These are phyloP conservation scores for Platismatia glauca DNA, from an alignment of 495 filamentous ascomycete species.

Conservation along the genomic window DNA sequence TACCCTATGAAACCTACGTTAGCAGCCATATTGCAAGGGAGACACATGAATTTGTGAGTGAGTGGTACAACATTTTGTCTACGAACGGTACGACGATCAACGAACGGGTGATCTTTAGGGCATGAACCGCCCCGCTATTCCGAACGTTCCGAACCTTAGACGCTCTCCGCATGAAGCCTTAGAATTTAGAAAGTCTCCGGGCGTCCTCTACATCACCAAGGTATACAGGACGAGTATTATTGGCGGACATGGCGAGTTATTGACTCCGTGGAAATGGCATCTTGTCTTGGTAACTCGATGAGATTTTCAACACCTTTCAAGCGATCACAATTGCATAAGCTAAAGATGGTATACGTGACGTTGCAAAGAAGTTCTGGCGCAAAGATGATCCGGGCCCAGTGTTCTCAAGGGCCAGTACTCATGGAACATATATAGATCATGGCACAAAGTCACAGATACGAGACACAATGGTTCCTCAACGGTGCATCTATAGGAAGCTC, in stretches of 20 bases:
- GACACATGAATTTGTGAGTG: not conserved
- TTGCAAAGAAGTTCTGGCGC: not conserved
- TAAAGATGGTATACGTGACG: not conserved
- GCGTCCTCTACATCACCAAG: not conserved
- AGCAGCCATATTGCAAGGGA: slow-evolving; percentile 1
- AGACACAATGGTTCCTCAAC: not conserved
- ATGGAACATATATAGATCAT: not conserved
- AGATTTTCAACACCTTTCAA: not conserved
- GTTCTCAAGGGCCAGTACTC: not conserved
- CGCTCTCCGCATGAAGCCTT: not conserved
- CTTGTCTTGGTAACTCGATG: not conserved
- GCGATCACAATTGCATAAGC: not conserved
- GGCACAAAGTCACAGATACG: not conserved
- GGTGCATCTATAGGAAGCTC: not conserved
- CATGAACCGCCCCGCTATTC: too few relatives aligned
- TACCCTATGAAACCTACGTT: not conserved
- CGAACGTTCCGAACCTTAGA: too few relatives aligned
- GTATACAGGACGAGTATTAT: not conserved
- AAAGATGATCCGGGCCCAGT: not conserved
- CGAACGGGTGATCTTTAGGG: not conserved
- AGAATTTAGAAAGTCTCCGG: not conserved
- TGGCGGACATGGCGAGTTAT: not conserved
- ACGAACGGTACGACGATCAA: too few relatives aligned
- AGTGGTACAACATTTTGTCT: not conserved
- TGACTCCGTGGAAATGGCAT: not conserved